phyloP scores from a whole-genome alignment of 2,329 filamentous ascomycete species.

The Albophoma yamanashiensis region DNA sequence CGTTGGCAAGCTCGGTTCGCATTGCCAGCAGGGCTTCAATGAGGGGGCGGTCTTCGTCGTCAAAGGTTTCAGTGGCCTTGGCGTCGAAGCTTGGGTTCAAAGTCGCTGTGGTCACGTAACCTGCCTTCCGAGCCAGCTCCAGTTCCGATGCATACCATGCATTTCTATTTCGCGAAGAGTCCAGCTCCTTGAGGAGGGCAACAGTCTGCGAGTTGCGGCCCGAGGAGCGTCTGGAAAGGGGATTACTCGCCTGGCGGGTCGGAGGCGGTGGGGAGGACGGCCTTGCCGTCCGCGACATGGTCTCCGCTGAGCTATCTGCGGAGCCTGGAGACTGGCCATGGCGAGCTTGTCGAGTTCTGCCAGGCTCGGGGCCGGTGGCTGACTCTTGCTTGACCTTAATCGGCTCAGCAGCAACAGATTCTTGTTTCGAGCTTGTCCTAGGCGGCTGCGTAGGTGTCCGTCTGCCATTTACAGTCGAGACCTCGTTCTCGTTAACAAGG shows the following conservation, averaged over 20 bases:
- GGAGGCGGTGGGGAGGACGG: conserved; percentile 50
- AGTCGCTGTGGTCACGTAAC: conserved; percentile 65
- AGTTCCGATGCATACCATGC: conserved; percentile 97
- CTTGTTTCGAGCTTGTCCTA: conserved; percentile 24
- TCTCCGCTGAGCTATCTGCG: conserved; percentile 57
- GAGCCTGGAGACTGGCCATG: conserved; percentile 47
- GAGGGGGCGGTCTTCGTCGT: conserved; percentile 83
- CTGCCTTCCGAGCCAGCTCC: conserved; percentile 80
- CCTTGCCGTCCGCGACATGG: conserved; percentile 33
- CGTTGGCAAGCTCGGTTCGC: conserved; percentile 78
- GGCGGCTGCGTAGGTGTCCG: conserved; percentile 49
- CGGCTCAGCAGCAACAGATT: conserved; percentile 17
- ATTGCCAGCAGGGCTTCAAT: conserved; percentile 89
- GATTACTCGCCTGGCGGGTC: conserved; percentile 44
- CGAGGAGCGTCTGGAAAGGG: conserved; percentile 49
- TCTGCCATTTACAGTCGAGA: conserved; percentile 45
- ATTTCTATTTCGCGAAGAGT: conserved; percentile 73
- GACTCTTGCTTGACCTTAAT: conserved; percentile 26
- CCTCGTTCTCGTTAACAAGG: conserved; percentile 33
- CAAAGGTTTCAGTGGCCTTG: conserved; percentile 66
- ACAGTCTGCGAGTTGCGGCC: conserved; percentile 56
- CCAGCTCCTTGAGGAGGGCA: conserved; percentile 75
- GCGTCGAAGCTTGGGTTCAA: conserved; percentile 67
- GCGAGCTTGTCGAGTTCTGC: conserved; percentile 22
- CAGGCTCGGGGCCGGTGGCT: conserved; percentile 11